Evolutionary conservation across 179 eudicot genomes (phyloP), one percentile per base, ranked within the genome.

Genomic region (Vitellaria paradoxa): DNA sequence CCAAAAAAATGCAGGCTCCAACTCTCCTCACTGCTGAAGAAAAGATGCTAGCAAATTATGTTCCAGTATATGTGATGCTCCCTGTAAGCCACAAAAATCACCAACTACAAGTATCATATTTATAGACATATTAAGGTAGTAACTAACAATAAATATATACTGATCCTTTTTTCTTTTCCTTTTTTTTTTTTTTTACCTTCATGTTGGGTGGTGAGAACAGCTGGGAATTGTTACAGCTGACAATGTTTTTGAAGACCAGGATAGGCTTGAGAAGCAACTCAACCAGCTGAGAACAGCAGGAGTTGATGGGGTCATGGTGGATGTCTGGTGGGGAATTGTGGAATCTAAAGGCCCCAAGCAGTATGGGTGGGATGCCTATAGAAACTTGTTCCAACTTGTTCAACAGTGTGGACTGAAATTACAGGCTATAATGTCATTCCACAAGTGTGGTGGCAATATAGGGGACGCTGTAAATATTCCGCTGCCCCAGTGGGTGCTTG

Each of bases 261-360:
- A 78, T 0, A 85, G 80, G 64, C 78, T 84, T 0, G 86, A 86
- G 78, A 82, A 72, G 60, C 91, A 88, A 63, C 88, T 94, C 14
- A 76, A 79, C 82, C 57, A 87, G 73, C 88, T 95, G 53, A 89
- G 80, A 78, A 84, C 69, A 26, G 92, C 92, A 8, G 92, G 81
- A 0, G 90, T 91, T 40, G 99, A 93, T 79, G 97, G 97, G 72
- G 82, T 93, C 17, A 95, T 93, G 97, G 87, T 93, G 60, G 97
- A 93, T 77, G 97, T 95, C 10, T 93, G 98, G 99, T 93, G 99
- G 97, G 97, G 97, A 4, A 88, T 93, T n/a, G 87, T 90, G 7
- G 97, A 93, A 82, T 79, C 92, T 9, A 79, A 89, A 79, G 94
- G 97, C 7, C 93, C 97, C 6, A 86, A 88, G 74, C 84, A 83